Percentiles rank a stretch among this genome's conserved stretches.
These are phyloP conservation scores for Wickerhamiella domercqiae DNA, from an alignment of 805 yeast genomes.

Conservation along the genomic window DNA sequence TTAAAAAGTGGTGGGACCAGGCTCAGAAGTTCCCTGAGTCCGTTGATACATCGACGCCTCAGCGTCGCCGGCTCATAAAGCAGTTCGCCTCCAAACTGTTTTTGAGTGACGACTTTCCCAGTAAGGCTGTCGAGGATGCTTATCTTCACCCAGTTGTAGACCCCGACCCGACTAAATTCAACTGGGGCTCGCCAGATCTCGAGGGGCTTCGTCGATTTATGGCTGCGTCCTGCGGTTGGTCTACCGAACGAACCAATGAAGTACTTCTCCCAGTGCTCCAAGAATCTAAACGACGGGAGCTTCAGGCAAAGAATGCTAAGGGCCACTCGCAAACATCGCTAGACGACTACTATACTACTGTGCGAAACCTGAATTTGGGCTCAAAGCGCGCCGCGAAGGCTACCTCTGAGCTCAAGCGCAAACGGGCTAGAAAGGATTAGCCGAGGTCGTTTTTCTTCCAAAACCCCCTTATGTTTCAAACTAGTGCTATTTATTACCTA, in stretches of 20 bases:
- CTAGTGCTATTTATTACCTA: too few species aligned
- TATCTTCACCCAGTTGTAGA: conserved; percentile 76
- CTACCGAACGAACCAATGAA: conserved; percentile 57
- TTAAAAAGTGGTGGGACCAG: conserved; percentile 43
- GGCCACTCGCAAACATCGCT: conserved; percentile 14
- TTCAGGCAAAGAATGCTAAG: conserved; percentile 9
- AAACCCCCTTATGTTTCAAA: too few species aligned
- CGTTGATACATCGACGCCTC: conserved; percentile 26
- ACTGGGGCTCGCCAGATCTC: conserved; percentile 82
- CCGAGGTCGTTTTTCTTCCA: background rate
- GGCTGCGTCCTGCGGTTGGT: conserved; percentile 66
- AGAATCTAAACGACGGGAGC: conserved; percentile 40
- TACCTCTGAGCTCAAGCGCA: conserved; percentile 1
- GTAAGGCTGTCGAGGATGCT: conserved; percentile 50
- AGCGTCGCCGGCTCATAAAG: conserved; percentile 36
- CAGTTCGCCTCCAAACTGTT: conserved; percentile 44
- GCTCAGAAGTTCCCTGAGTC: conserved; percentile 26
- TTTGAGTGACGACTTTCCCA: conserved; percentile 56
- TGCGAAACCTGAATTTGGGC: conserved; percentile 16
- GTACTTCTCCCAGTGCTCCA: conserved; percentile 72
- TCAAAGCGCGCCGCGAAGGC: conserved; percentile 20
- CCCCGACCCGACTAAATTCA: conserved; percentile 55
- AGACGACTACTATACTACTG: conserved; percentile 16
- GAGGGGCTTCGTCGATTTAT: conserved; percentile 62
- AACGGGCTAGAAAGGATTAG: background rate